phyloP scores from a whole-genome alignment of 1,139 yeast genomes.

The Debaryomyces fabryi region DNA sequence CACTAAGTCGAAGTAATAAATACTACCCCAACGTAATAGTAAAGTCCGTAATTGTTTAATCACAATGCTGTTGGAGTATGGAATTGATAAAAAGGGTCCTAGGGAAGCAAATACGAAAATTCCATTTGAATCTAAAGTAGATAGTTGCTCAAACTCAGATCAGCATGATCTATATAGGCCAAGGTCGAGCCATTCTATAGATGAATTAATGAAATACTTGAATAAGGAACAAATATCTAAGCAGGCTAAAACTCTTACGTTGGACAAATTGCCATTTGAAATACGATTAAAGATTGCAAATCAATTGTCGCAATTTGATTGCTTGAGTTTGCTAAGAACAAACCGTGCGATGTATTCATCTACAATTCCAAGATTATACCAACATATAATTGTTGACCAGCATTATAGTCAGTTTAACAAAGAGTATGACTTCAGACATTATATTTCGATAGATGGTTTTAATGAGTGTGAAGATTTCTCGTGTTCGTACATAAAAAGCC shows the following conservation, averaged over 20 bases:
- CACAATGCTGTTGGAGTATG: background rate
- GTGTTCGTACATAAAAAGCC: conserved; percentile 37
- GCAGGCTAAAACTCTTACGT: conserved; percentile 7
- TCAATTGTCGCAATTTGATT: conserved; percentile 45
- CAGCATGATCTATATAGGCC: background rate
- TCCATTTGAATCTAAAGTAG: background rate
- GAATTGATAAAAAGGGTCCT: background rate
- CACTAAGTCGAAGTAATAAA: background rate
- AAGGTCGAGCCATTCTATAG: background rate
- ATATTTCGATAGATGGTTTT: conserved; percentile 9
- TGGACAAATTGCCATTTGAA: conserved; percentile 42
- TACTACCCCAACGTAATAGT: background rate
- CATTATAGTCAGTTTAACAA: conserved; percentile 38
- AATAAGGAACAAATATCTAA: conserved; percentile 2
- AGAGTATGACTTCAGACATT: conserved; percentile 25
- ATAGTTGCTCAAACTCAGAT: background rate
- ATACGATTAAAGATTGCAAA: conserved; percentile 33
- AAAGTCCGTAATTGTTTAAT: background rate
- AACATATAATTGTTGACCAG: conserved; percentile 42
- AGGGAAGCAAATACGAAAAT: background rate
- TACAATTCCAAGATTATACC: conserved; percentile 38
- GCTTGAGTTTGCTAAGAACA: conserved; percentile 36
- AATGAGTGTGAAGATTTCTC: conserved; percentile 16
- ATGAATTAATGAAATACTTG: background rate
- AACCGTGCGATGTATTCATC: conserved; percentile 31